Conservation (phyloP, 225 moss, liverwort and hornwort genomes). For the Thuidium tamariscinum region DNA sequence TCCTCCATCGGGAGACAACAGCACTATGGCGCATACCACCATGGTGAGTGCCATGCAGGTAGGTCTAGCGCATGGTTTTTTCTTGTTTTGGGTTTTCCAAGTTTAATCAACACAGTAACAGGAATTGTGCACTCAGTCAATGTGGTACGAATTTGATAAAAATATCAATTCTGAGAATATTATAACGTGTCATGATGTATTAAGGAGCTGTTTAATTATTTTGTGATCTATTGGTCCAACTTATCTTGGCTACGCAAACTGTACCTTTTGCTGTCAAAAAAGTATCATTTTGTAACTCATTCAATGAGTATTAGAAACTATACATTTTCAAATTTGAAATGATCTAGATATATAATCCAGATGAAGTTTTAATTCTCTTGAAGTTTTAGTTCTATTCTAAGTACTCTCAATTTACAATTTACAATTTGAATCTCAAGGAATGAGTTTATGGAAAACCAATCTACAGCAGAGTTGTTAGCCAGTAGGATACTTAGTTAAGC, state of each 20-base stretch:
- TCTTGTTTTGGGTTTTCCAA: not conserved
- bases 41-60: conserved; percentile 57
- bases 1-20: not conserved
- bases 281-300: not conserved
- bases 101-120: not conserved
- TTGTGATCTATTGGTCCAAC: not conserved
- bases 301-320: not conserved
- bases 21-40: conserved; percentile 42
- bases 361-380: not conserved
- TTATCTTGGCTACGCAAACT: not conserved
- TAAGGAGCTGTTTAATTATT: not conserved
- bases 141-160: too few species aligned
- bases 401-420: too few species aligned
- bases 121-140: not conserved
- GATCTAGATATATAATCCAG: not conserved
- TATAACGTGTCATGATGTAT: too few species aligned
- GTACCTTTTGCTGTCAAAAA: not conserved
- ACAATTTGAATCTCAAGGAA: not conserved
- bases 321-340: not conserved
- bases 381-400: not conserved
- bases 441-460: not conserved
- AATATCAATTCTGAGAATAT: not conserved
- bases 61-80: conserved; percentile 4
- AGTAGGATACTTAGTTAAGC: not conserved
- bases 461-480: not conserved